Percentiles rank a stretch among this genome's conserved stretches.
phyloP scores from a whole-genome alignment of 2,329 filamentous ascomycete species.

The Pyricularia sp. region DNA sequence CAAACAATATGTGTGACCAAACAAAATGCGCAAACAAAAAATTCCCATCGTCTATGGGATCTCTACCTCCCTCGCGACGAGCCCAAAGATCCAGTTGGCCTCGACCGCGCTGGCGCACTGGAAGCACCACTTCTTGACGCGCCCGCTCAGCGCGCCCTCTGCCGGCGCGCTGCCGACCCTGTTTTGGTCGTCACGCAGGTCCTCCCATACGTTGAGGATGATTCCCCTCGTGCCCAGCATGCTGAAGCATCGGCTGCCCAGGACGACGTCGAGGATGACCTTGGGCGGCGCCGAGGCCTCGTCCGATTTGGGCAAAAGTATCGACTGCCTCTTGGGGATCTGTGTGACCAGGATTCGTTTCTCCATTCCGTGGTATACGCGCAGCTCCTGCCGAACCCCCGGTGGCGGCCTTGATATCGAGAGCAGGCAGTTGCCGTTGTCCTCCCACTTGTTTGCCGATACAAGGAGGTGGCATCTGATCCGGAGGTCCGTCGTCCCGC shows the following conservation, averaged over 20 bases:
- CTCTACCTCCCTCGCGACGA: constrained; percentile 48
- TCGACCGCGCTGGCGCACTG: constrained; percentile 44
- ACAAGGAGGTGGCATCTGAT: constrained; percentile 80
- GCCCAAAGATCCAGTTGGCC: constrained; percentile 45
- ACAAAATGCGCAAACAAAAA: neutral
- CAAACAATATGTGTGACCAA: too few relatives aligned
- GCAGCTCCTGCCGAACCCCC: constrained; percentile 48
- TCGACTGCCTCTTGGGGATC: constrained; percentile 48
- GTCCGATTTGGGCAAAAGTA: neutral
- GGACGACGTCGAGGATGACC: constrained; percentile 70
- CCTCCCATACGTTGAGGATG: constrained; percentile 81
- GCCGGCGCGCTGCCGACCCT: constrained; percentile 41
- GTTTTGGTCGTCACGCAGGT: constrained; percentile 54
- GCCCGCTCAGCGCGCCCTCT: constrained; percentile 41
- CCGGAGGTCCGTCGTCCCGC: constrained; percentile 68
- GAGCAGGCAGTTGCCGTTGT: constrained; percentile 76
- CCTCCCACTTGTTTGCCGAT: constrained; percentile 73
- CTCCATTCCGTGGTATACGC: constrained; percentile 58
- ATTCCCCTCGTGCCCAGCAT: constrained; percentile 77
- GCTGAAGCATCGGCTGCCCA: constrained; percentile 79
- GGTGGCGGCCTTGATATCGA: constrained; percentile 70
- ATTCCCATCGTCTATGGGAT: constrained; percentile 15
- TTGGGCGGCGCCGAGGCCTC: constrained; percentile 33
- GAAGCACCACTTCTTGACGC: constrained; percentile 56
- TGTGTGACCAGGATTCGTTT: constrained; percentile 77